phyloP scores from a whole-genome alignment of 2,329 filamentous ascomycete genomes.

The Keithomyces neogunnii region DNA sequence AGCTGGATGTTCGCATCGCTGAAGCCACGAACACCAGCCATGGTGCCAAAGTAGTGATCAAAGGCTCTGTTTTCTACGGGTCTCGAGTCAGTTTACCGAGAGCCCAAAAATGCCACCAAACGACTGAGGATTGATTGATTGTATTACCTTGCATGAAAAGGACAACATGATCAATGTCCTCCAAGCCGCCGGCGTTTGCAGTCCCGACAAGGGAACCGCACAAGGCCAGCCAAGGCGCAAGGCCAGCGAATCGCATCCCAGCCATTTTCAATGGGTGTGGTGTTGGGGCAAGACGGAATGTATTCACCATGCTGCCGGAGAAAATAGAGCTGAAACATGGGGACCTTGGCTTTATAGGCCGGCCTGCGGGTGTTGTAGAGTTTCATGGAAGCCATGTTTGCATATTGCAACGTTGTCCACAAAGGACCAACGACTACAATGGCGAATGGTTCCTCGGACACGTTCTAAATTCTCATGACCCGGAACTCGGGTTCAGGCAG shows the following conservation, averaged over 20 bases:
- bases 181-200: constrained; percentile 7
- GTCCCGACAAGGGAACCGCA: not conserved
- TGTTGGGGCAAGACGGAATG: not conserved
- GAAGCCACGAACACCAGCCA: constrained; percentile 40
- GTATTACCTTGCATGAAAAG: constrained; percentile 44
- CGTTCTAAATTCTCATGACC: not conserved
- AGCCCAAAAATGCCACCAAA: not conserved
- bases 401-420: too few relatives aligned
- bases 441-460: too few relatives aligned
- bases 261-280: not conserved
- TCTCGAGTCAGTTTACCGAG: not conserved
- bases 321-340: not conserved
- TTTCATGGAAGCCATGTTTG: too few relatives aligned
- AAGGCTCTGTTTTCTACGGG: constrained; percentile 26
- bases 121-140: not conserved
- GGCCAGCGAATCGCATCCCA: not conserved
- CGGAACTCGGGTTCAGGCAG: not conserved
- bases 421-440: too few relatives aligned
- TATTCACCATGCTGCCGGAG: not conserved
- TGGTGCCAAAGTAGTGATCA: constrained; percentile 37
- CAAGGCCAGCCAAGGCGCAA: not conserved
- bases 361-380: too few relatives aligned
- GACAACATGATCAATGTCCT: constrained; percentile 47
- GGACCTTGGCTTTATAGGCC: not conserved
- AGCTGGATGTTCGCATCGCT: constrained; percentile 46